A percentile compares a stretch with the other conserved stretches of the same genome.
phyloP scores from a whole-genome alignment of 495 filamentous ascomycete genomes.

The Neurospora africana region DNA sequence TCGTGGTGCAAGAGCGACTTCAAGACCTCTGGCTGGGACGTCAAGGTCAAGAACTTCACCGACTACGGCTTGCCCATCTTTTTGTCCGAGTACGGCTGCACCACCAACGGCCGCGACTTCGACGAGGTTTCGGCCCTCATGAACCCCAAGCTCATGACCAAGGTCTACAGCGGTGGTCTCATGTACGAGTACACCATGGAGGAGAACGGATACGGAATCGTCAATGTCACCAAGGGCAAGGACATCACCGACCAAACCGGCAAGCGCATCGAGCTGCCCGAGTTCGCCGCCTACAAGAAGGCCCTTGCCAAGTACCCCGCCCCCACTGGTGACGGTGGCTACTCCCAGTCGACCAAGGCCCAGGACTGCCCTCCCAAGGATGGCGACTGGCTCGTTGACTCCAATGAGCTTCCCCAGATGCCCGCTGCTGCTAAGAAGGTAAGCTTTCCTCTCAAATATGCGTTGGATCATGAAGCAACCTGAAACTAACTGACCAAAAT shows the following conservation, averaged over 20 bases:
- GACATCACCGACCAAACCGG: conserved; percentile 29
- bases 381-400: conserved; percentile 61
- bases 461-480: background rate
- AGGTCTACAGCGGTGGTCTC: conserved; percentile 90
- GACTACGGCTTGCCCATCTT: conserved; percentile 90
- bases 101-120: conserved; percentile 66
- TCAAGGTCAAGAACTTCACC: conserved; percentile 84
- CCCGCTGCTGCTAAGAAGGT: conserved; percentile 50
- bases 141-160: conserved; percentile 62
- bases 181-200: conserved; percentile 94
- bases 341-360: conserved; percentile 54
- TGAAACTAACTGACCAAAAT: conserved; percentile 5
- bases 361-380: conserved; percentile 61
- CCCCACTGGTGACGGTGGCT: conserved; percentile 68
- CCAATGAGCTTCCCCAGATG: conserved; percentile 59
- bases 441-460: background rate
- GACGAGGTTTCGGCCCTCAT: conserved; percentile 75
- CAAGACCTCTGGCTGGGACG: conserved; percentile 69
- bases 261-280: conserved; percentile 20
- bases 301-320: conserved; percentile 52
- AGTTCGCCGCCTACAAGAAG: conserved; percentile 53
- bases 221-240: conserved; percentile 52
- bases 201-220: conserved; percentile 67
- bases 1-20: conserved; percentile 93
- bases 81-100: conserved; percentile 94